These are phyloP conservation scores for Limnomonas spitsbergensis DNA, from an alignment of 139 green algal genomes.

Conservation along the genomic window DNA sequence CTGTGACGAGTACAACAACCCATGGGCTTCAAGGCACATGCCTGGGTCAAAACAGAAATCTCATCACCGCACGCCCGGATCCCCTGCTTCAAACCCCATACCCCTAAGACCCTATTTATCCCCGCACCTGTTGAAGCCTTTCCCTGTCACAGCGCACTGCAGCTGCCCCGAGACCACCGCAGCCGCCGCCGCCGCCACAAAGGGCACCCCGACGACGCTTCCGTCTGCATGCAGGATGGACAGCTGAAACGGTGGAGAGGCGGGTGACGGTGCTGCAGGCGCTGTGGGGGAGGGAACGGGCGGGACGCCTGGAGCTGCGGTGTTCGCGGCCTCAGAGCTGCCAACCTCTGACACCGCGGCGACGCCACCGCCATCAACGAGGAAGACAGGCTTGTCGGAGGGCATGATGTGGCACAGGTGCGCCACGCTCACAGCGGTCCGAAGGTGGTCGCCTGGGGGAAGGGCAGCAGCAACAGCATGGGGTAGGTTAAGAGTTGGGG, in stretches of 20 bases:
- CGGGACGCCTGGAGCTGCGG: too few relatives aligned
- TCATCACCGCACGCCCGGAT: too few relatives aligned
- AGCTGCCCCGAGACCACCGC: slow-evolving; percentile 33
- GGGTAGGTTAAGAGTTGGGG: neutral
- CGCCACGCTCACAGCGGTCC: slow-evolving; percentile 46
- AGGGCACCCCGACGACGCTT: slow-evolving; percentile 11
- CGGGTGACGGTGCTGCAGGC: too few relatives aligned
- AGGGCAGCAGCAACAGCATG: neutral
- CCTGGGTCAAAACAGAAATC: too few relatives aligned
- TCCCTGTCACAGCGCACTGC: slow-evolving; percentile 61
- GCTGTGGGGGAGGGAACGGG: too few relatives aligned
- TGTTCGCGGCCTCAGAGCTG: neutral
- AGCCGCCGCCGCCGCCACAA: slow-evolving; percentile 5
- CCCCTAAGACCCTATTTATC: too few relatives aligned
- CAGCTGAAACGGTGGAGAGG: slow-evolving; percentile 15
- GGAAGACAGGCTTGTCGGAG: slow-evolving; percentile 24
- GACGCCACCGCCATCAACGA: slow-evolving; percentile 33
- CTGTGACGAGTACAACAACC: too few relatives aligned
- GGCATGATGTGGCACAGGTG: slow-evolving; percentile 53
- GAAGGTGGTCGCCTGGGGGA: slow-evolving; percentile 52
- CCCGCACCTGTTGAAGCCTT: slow-evolving; percentile 48
- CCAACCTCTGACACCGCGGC: neutral
- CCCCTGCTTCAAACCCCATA: too few relatives aligned
- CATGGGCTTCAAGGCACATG: too few relatives aligned
- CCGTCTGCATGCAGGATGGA: slow-evolving; percentile 42